Percentiles rank a stretch among this genome's conserved stretches.
phyloP scores from a whole-genome alignment of 176 grass and related monocot genomes.

The Aegilops sharonensis region DNA sequence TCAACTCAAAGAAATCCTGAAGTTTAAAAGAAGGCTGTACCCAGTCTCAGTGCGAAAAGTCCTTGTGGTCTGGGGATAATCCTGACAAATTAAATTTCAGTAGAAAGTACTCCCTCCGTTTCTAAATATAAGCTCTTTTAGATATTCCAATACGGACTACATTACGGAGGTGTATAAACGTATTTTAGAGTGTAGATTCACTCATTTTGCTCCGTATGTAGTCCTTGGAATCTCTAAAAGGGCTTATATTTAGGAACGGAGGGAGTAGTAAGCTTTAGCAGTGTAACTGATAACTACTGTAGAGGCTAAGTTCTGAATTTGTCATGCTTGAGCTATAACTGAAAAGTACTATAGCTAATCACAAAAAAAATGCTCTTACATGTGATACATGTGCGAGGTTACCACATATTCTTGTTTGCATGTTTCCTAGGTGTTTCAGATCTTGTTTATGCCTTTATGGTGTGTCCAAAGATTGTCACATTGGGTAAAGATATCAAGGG shows the following conservation, averaged over 20 bases:
- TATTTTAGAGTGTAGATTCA: too few relatives aligned
- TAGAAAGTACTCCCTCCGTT: not conserved
- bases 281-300: not conserved
- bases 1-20: not conserved
- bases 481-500: not conserved
- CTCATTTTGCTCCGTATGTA: too few relatives aligned
- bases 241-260: too few relatives aligned
- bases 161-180: too few relatives aligned
- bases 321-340: not conserved
- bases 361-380: not conserved
- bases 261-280: not conserved
- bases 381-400: not conserved
- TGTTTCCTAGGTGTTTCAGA: not conserved
- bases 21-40: not conserved
- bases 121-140: too few relatives aligned
- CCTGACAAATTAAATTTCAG: conserved; percentile 17
- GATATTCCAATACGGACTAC: too few relatives aligned
- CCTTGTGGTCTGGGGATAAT: not conserved
- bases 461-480: not conserved
- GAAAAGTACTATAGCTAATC: not conserved
- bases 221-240: too few relatives aligned
- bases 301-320: not conserved
- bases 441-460: not conserved
- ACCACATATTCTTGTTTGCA: not conserved
- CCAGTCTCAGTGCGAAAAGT: not conserved